Evolutionary conservation across 371 early-diverging fungal species (phyloP), one percentile per base, ranked within the genome.

Genomic region (Nematocida major): DNA sequence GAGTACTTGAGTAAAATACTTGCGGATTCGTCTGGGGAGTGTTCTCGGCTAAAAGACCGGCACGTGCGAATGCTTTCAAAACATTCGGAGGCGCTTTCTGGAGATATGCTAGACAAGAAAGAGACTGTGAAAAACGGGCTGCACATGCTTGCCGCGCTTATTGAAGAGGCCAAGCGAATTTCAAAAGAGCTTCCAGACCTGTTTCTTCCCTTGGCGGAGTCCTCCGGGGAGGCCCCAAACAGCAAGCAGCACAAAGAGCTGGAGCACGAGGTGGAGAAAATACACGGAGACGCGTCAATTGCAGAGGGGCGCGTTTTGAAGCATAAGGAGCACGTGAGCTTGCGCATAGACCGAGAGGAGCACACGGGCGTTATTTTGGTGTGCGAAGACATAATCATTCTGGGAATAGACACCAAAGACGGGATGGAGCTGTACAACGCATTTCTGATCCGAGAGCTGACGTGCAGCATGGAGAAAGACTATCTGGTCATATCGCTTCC

Each of bases 181-280:
- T 22, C 20, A 20, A 36, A 36, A 47, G 76, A 73, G 39, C 53
- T 73, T 22, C 76, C 76, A 40, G 76, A 73, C 5, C 24, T 73
- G 15, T 65, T 73, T 51, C 76, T 73, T 20, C 76, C 76, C 20
- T 24, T 65, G 3, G n/a, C 30, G 0, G 47, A 22, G 42, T 7
- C n/a, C 2, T 24, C 13, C 9, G 26, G n/a, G 34, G 49, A 62
- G 50, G 3, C 62, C 3, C 26, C 4, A 30, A n/a, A 26, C 39
- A 15, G 7, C 13, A 65, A 48, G 24, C 9, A 15, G 13, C 59
- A 65, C 38, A 50, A 36, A 32, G 36, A 45, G n/a, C 36, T 73
- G 5, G 36, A 40, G 4, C 11, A 36, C 18, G 76, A 73, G 30
- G 24, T 63, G n/a, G 26, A 51, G 28, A 39, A 20, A 24, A 50